A percentile compares a stretch with the other conserved stretches of the same genome.
Evolutionary conservation across 2,329 filamentous ascomycete genomes (phyloP).

Genomic region (Ophiobolus disseminans): DNA sequence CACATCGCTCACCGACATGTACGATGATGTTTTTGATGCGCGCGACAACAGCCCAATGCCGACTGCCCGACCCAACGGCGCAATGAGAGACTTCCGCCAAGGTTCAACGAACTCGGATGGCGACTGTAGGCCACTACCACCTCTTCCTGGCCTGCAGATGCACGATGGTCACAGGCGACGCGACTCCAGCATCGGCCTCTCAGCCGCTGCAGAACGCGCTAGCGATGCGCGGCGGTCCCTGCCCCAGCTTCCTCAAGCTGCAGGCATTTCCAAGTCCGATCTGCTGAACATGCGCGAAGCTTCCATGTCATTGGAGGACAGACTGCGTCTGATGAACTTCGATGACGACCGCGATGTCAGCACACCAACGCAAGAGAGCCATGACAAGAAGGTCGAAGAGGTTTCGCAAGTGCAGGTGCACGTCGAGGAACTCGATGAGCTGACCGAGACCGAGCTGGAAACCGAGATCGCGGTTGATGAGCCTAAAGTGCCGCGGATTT

Average conservation of each 20-base stretch:
- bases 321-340: slow-evolving; percentile 87
- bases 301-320: slow-evolving; percentile 83
- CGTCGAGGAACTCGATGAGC: slow-evolving; percentile 36
- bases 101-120: slow-evolving; percentile 80
- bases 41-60: slow-evolving; percentile 71
- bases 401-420: slow-evolving; percentile 39
- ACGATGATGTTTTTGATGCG: slow-evolving; percentile 72
- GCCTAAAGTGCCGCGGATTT: slow-evolving; percentile 79
- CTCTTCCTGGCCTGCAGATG: slow-evolving; percentile 74
- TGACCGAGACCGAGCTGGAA: slow-evolving; percentile 44
- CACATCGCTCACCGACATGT: slow-evolving; percentile 59
- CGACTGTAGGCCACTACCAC: slow-evolving; percentile 84
- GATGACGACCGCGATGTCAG: slow-evolving; percentile 57
- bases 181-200: slow-evolving; percentile 68
- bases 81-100: slow-evolving; percentile 61
- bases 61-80: slow-evolving; percentile 54
- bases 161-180: slow-evolving; percentile 61
- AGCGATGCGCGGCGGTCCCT: slow-evolving; percentile 71
- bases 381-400: slow-evolving; percentile 36
- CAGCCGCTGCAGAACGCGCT: slow-evolving; percentile 75
- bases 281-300: slow-evolving; percentile 76
- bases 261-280: slow-evolving; percentile 75
- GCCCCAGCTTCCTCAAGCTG: slow-evolving; percentile 73
- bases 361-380: slow-evolving; percentile 47
- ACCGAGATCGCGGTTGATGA: slow-evolving; percentile 51